Conservation (phyloP, 2,329 filamentous ascomycete species). For the Cytospora mali region DNA sequence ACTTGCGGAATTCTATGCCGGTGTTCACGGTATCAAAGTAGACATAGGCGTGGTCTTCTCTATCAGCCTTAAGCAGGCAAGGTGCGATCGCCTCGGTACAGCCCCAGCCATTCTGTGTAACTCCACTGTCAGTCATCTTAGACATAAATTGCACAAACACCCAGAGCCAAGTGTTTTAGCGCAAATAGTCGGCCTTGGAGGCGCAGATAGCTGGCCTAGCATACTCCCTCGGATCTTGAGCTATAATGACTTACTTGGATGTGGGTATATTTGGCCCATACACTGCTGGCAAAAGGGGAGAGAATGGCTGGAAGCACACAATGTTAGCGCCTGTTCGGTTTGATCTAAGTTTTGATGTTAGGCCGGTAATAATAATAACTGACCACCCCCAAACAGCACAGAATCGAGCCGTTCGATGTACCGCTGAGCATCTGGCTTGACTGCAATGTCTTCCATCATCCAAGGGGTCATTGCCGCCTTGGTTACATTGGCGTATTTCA, state of each 20-base stretch:
- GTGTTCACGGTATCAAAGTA: conserved; percentile 29
- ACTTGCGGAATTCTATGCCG: conserved; percentile 28
- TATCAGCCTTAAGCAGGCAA: conserved; percentile 20
- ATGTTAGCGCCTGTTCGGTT: conserved; percentile 2
- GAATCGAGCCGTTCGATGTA: conserved; percentile 14
- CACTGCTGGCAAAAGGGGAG: conserved; percentile 16
- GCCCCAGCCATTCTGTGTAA: conserved; percentile 28
- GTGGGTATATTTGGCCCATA: conserved; percentile 17
- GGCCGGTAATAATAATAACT: neutral
- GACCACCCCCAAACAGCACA: conserved; percentile 20
- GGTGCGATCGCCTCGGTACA: conserved; percentile 26
- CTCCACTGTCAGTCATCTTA: neutral
- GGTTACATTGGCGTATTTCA: conserved; percentile 25
- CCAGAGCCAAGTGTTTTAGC: neutral
- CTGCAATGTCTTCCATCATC: conserved; percentile 31
- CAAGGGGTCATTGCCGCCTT: conserved; percentile 29
- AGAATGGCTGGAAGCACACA: conserved; percentile 12
- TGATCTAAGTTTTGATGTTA: no score
- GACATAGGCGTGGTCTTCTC: conserved; percentile 29
- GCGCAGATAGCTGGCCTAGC: neutral
- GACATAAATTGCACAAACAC: neutral
- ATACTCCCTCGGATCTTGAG: neutral
- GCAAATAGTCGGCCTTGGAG: neutral
- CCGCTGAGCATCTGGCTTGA: conserved; percentile 24
- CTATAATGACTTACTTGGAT: conserved; percentile 17